Evolutionary conservation across 176 grass and related monocot species (phyloP), one percentile per base, ranked within the genome.

Genomic region (Eleusine coracana): DNA sequence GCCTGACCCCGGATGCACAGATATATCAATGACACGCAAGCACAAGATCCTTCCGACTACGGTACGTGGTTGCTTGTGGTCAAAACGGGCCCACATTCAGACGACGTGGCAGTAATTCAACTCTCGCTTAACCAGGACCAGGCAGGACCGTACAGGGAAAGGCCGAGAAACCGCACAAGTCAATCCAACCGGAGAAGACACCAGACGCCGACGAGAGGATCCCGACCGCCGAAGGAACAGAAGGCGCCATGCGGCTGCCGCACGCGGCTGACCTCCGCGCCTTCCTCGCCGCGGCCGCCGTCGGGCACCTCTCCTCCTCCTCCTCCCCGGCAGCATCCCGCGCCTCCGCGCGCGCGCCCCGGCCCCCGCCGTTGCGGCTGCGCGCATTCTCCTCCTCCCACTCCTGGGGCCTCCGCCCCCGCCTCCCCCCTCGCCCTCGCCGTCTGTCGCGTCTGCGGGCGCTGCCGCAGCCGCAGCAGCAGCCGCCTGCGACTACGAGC

Each of bases 281-380:
- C 73, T 78, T 92, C 84, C 82, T 98, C 39, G 92, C 85, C 20
- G 92, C 88, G 6, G 83, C 87, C 38, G 84, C 91, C 76, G 46
- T 87, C 48, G 81, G 76, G 55, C 86, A 84, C 63, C 45, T 71
- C 68, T 41, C 82, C 64, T 82, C 80, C 64, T 82, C 80, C 71
- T 82, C 80, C 71, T 52, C 49, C 55, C 42, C 74, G 64, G 17
- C 85, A 58, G 16, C 84, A 68, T 39, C 75, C 58, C 42, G 20
- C 34, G 61, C 62, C 62, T 45, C 54, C 42, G 79, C 63, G 38
- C 77, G 55, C 56, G 71, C 50, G 36, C 45, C 81, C 44, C 48
- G 46, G 36, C 13, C 56, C 20, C 56, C 68, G 59, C 63, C 29
- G n/a, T 87, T 49, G 52, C 83, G 83, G 34, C 28, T 89, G 61